These are phyloP conservation scores for Blastosporella zonata DNA, from an alignment of 1,284 basidiomycete genomes.

Conservation along the genomic window DNA sequence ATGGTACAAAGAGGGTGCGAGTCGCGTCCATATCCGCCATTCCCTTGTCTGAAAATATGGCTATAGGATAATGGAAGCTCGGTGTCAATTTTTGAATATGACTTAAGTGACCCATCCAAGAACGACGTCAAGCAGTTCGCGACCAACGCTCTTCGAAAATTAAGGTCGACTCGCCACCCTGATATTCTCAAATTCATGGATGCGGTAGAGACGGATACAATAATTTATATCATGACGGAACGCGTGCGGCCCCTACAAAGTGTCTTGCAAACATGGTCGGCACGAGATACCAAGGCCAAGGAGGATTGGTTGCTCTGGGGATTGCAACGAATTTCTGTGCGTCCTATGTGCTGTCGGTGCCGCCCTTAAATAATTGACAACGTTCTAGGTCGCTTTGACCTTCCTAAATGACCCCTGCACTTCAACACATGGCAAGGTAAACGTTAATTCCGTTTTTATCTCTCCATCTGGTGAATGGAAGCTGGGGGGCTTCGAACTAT, in stretches of 20 bases:
- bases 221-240: constrained; percentile 94
- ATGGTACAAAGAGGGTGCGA: constrained; percentile 82
- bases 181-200: constrained; percentile 96
- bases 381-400: constrained; percentile 74
- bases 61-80: constrained; percentile 80
- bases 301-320: constrained; percentile 97
- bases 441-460: constrained; percentile 81
- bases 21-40: constrained; percentile 9
- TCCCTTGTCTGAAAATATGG: constrained; percentile 10
- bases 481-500: constrained; percentile 89
- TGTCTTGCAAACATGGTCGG: constrained; percentile 64
- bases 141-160: constrained; percentile 87
- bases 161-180: constrained; percentile 91
- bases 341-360: constrained; percentile 27
- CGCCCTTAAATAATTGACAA: constrained; percentile 12
- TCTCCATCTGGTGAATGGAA: constrained; percentile 95
- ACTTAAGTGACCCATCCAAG: constrained; percentile 60
- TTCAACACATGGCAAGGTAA: constrained; percentile 88
- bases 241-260: constrained; percentile 76
- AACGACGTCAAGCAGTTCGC: constrained; percentile 74
- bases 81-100: constrained; percentile 90
- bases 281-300: constrained; percentile 59
- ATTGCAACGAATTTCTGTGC: constrained; percentile 82
- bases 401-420: constrained; percentile 88
- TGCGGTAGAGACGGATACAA: constrained; percentile 83